A percentile compares a stretch with the other conserved stretches of the same genome.
phyloP scores from a whole-genome alignment of 2,329 filamentous ascomycete genomes.

The Ceratocystis variospora region DNA sequence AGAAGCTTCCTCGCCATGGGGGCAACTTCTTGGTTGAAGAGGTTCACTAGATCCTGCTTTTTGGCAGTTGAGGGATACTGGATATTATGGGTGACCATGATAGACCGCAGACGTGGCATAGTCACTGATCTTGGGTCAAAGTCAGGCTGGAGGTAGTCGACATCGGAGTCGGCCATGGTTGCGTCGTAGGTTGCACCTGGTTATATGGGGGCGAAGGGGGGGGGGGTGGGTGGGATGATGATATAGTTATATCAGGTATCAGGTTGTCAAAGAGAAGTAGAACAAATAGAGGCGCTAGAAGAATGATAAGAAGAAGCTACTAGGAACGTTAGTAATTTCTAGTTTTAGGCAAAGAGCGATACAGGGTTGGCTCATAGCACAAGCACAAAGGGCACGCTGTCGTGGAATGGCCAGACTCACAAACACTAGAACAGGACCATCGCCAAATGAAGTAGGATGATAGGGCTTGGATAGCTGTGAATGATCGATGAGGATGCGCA shows the following conservation, averaged over 20 bases:
- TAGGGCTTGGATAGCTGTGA: background rate
- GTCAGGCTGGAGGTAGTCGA: conserved; percentile 72
- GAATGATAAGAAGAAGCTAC: background rate
- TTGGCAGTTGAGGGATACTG: conserved; percentile 80
- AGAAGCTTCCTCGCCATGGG: conserved; percentile 68
- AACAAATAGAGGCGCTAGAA: too few species aligned
- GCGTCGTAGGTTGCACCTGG: background rate
- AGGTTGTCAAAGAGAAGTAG: too few species aligned
- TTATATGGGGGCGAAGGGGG: too few species aligned
- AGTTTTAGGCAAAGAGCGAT: too few species aligned
- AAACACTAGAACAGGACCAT: background rate
- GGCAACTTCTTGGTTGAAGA: conserved; percentile 67
- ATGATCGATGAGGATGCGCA: background rate
- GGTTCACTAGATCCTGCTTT: conserved; percentile 72
- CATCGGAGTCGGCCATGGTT: conserved; percentile 51
- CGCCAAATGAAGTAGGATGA: background rate
- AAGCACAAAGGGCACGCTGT: background rate
- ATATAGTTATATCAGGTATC: too few species aligned
- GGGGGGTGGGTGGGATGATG: too few species aligned
- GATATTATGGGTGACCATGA: conserved; percentile 79
- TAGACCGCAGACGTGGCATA: conserved; percentile 75
- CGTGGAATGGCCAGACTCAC: conserved; percentile 2
- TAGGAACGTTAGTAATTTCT: background rate
- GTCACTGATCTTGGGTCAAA: conserved; percentile 78
- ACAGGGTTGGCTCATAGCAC: background rate